Evolutionary conservation across 1,139 yeast genomes (phyloP).

Genomic region (Scheffersomyces stambukii): DNA sequence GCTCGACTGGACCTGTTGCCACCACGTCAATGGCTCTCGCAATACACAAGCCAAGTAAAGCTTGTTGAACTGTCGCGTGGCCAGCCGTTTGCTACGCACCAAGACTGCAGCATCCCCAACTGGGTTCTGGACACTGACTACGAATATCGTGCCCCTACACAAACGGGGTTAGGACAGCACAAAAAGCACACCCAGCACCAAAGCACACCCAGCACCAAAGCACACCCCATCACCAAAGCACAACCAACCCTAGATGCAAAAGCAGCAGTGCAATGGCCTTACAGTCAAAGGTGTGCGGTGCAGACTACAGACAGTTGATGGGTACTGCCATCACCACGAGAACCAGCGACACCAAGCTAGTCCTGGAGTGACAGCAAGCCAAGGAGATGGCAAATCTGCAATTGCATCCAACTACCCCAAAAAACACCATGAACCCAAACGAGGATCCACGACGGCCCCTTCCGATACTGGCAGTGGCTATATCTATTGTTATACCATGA

Average conservation of each 20-base stretch:
- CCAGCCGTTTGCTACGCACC: too few relatives aligned
- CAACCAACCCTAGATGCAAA: neutral
- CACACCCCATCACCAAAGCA: neutral
- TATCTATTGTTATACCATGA: conserved; percentile 52
- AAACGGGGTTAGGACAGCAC: neutral
- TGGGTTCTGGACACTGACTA: too few relatives aligned
- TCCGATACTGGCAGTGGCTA: conserved; percentile 25
- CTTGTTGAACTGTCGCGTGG: too few relatives aligned
- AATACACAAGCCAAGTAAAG: too few relatives aligned
- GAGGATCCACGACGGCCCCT: conserved; percentile 1
- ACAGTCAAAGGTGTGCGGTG: conserved; percentile 28
- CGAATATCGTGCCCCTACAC: too few relatives aligned
- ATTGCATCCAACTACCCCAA: neutral
- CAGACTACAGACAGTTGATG: conserved; percentile 15
- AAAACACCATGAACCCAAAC: conserved; percentile 1
- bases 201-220: conserved; percentile 1
- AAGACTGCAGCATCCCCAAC: too few relatives aligned
- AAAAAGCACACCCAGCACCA: neutral
- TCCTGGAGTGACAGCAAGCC: too few relatives aligned
- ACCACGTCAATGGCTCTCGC: too few relatives aligned
- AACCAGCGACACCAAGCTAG: too few relatives aligned
- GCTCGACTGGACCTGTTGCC: too few relatives aligned
- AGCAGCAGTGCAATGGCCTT: conserved; percentile 26
- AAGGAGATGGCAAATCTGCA: too few relatives aligned
- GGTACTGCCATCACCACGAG: conserved; percentile 26